phyloP scores from a whole-genome alignment of 208 protist species.

The Trypanosoma grayi region DNA sequence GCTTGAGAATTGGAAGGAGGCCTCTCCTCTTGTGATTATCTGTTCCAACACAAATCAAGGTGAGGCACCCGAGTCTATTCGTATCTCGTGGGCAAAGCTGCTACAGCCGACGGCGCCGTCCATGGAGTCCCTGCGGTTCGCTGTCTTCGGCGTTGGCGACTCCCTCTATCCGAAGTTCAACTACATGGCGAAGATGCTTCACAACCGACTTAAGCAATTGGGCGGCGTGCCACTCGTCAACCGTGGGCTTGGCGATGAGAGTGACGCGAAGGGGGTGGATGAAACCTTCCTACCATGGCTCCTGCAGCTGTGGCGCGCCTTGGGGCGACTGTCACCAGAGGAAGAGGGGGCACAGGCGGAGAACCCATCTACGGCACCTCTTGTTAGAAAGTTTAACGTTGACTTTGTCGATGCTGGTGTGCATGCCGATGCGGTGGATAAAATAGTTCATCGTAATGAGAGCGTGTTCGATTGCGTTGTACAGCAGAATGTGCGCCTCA shows the following conservation, averaged over 20 bases:
- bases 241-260: conserved; percentile 89
- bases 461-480: conserved; percentile 45
- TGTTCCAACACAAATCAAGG: conserved; percentile 85
- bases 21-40: conserved; percentile 55
- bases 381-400: conserved; percentile 34
- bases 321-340: conserved; percentile 21
- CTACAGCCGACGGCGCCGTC: conserved; percentile 33
- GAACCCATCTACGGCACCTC: conserved; percentile 17
- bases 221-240: conserved; percentile 68
- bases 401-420: neutral
- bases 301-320: conserved; percentile 51
- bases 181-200: conserved; percentile 91
- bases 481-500: conserved; percentile 45
- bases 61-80: conserved; percentile 71
- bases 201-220: conserved; percentile 86
- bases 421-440: neutral
- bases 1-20: conserved; percentile 37
- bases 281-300: conserved; percentile 74
- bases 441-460: conserved; percentile 18
- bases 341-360: neutral
- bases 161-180: conserved; percentile 90
- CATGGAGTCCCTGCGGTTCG: conserved; percentile 65
- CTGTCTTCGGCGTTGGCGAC: conserved; percentile 92
- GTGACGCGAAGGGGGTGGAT: conserved; percentile 77
- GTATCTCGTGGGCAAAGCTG: conserved; percentile 61